Percentiles rank a stretch among this genome's conserved stretches.
These are phyloP conservation scores for Neotropicomus parvogracilis DNA, from an alignment of 1,284 basidiomycete species.

Conservation along the genomic window DNA sequence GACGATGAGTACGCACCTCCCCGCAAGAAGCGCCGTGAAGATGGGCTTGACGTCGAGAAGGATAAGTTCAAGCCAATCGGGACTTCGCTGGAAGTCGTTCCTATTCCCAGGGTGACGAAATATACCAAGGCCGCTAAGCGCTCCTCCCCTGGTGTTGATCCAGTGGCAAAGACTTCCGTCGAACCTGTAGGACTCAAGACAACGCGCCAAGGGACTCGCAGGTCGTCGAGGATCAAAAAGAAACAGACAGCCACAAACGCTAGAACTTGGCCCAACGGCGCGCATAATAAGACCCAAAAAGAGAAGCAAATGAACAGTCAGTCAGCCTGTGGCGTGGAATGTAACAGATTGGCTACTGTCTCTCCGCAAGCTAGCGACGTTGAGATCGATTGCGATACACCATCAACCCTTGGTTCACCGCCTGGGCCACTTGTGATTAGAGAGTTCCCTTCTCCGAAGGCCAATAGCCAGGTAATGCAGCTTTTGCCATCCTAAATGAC, in stretches of 20 bases:
- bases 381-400: background rate
- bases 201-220: conserved; percentile 16
- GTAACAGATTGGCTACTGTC: background rate
- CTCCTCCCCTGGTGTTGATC: conserved; percentile 8
- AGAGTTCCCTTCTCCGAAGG: background rate
- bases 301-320: conserved; percentile 4
- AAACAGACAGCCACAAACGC: conserved; percentile 1
- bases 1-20: conserved; percentile 21
- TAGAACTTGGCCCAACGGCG: conserved; percentile 2
- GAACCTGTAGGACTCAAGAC: conserved; percentile 11
- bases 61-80: conserved; percentile 4
- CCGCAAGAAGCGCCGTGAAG: conserved; percentile 25
- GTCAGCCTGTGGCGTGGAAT: background rate
- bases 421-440: background rate
- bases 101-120: conserved; percentile 9
- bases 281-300: conserved; percentile 7
- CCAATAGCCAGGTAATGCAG: conserved; percentile 6
- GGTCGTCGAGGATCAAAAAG: conserved; percentile 21
- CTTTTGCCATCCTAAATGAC: background rate
- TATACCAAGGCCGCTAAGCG: conserved; percentile 16
- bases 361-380: background rate
- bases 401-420: background rate
- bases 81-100: background rate
- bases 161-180: conserved; percentile 9
- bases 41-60: background rate